A percentile compares a stretch with the other conserved stretches of the same genome.
phyloP scores from a whole-genome alignment of 768 basidiomycete genomes.

The Galerina sulciceps region DNA sequence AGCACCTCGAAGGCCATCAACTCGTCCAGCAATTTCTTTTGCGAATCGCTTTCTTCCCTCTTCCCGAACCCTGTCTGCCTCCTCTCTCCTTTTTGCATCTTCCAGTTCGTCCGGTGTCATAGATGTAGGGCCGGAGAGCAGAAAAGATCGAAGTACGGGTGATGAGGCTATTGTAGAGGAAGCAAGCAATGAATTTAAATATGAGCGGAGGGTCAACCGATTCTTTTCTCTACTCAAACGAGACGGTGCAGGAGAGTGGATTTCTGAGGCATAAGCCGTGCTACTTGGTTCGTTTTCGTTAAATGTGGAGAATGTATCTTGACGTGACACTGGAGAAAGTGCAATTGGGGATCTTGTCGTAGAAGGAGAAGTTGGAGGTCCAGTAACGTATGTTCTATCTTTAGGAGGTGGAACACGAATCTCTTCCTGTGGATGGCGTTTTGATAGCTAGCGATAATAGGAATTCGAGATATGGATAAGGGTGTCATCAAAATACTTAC shows the following conservation, averaged over 20 bases:
- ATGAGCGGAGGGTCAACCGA: conserved; percentile 89
- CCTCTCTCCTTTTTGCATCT: conserved; percentile 81
- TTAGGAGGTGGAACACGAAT: conserved; percentile 87
- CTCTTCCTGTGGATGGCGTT: conserved; percentile 82
- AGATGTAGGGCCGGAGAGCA: conserved; percentile 74
- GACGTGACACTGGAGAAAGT: conserved; percentile 16
- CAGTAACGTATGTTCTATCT: conserved; percentile 74
- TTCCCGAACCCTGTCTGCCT: conserved; percentile 86
- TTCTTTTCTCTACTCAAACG: conserved; percentile 92
- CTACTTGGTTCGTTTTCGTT: conserved; percentile 8
- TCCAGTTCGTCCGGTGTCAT: conserved; percentile 75
- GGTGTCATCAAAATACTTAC: conserved; percentile 39
- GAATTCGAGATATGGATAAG: not conserved
- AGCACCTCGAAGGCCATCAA: conserved; percentile 83
- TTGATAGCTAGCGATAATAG: conserved; percentile 65
- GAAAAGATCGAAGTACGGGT: conserved; percentile 84
- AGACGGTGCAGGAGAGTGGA: conserved; percentile 30
- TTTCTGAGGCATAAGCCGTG: conserved; percentile 13
- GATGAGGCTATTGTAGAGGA: conserved; percentile 79
- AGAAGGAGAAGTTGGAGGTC: conserved; percentile 39
- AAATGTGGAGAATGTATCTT: conserved; percentile 15
- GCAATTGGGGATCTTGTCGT: conserved; percentile 23
- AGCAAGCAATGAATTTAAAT: conserved; percentile 80
- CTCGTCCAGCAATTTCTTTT: conserved; percentile 81
- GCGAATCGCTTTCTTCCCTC: conserved; percentile 88